Percentiles rank a stretch among this genome's conserved stretches.
phyloP scores from a whole-genome alignment of 257 asterid genomes.

The Asclepias syriaca region DNA sequence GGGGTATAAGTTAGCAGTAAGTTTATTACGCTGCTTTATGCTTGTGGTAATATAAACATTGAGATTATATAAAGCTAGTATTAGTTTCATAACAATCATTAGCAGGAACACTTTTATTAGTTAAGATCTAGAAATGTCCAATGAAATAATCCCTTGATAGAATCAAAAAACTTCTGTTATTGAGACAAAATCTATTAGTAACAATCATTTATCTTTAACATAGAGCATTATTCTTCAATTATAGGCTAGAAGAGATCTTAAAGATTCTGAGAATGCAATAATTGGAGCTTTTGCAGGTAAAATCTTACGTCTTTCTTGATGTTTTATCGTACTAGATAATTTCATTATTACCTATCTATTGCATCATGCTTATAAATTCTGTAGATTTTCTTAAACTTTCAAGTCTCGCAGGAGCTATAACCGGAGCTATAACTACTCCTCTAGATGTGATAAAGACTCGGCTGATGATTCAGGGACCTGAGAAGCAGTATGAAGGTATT shows the following conservation, averaged over 20 bases:
- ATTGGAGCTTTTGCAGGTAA: conserved; percentile 76
- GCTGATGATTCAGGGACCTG: conserved; percentile 70
- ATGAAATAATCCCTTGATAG: neutral
- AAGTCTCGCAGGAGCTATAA: conserved; percentile 49
- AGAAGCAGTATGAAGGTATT: conserved; percentile 50
- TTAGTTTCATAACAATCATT: neutral
- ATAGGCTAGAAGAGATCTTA: conserved; percentile 62
- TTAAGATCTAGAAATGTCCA: neutral
- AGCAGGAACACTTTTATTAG: neutral
- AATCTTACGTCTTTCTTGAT: neutral
- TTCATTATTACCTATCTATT: neutral
- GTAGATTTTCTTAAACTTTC: neutral
- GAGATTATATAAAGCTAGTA: neutral
- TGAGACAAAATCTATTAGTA: neutral
- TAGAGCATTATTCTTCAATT: neutral
- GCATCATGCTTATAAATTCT: neutral
- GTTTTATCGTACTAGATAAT: neutral
- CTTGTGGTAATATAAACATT: neutral
- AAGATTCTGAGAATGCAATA: conserved; percentile 59
- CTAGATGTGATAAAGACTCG: conserved; percentile 68
- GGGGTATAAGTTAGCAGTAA: conserved; percentile 64
- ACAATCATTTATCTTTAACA: neutral
- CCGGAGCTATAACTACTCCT: conserved; percentile 69
- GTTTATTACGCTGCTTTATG: conserved; percentile 13
- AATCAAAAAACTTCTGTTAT: neutral